These are phyloP conservation scores for Centella asiatica DNA, from an alignment of 129 eudicot genomes.

Conservation along the genomic window DNA sequence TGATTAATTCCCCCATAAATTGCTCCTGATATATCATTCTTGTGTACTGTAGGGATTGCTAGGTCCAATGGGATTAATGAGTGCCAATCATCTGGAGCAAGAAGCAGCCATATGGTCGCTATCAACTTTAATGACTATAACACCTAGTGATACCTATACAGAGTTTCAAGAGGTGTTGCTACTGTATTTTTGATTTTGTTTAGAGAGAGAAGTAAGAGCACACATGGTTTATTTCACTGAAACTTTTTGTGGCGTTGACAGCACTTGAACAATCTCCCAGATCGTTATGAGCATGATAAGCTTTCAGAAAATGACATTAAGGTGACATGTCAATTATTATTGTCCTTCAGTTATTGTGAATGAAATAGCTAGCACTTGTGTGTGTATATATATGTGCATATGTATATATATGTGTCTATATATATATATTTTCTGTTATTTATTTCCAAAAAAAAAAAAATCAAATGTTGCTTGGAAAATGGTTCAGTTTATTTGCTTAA, in stretches of 20 bases:
- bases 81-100: conserved; percentile 57
- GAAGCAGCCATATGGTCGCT: conserved; percentile 72
- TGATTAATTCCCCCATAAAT: background rate
- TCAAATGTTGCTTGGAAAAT: too few species aligned
- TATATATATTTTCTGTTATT: too few species aligned
- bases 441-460: too few species aligned
- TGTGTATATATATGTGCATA: too few species aligned
- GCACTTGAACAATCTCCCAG: conserved; percentile 70
- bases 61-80: conserved; percentile 79
- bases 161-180: conserved; percentile 71
- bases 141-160: conserved; percentile 66
- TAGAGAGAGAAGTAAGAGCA: background rate
- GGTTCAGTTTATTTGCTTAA: too few species aligned
- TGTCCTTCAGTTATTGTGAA: too few species aligned
- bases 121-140: conserved; percentile 82
- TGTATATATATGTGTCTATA: too few species aligned
- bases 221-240: background rate
- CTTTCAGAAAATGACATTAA: conserved; percentile 73
- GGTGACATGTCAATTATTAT: conserved; percentile 40
- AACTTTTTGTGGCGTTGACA: conserved; percentile 22
- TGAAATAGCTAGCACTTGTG: too few species aligned
- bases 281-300: conserved; percentile 64
- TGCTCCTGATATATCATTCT: background rate
- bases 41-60: conserved; percentile 50
- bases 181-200: background rate